Evolutionary conservation across 306 rosid species (phyloP), one percentile per base, ranked within the genome.

Genomic region (Parietaria judaica): DNA sequence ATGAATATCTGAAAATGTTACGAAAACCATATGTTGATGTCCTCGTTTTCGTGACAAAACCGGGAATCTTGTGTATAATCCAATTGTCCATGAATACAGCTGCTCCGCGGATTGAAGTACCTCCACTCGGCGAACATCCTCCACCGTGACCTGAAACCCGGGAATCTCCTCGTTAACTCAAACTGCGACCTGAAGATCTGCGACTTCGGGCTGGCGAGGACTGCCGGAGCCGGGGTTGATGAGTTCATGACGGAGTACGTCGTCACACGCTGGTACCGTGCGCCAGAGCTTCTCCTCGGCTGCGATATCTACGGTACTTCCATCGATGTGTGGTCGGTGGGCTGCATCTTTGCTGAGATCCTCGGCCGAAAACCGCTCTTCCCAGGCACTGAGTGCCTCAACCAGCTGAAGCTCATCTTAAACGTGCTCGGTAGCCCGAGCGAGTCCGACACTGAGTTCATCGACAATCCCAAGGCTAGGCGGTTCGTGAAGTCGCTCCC

Each of bases 251-350:
- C 95, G 17, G 96, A 87, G 74, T 87, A 90, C 73, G 96, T 90
- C 55, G 96, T 87, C 68, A 83, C 97, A 34, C 91, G 96, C 31
- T 87, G 96, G 96, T 85, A 91, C 53, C 95, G 97, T 6, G 96
- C 97, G 7, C 97, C 96, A 0, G 97, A 91, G 81, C 86, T 91
- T 54, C 84, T 91, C 8, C 60, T 91, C 48, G 61, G 86, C 64
- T 85, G 91, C 66, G 87, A 85, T 77, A 83, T 76, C 73, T 91
- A 91, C 31, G 97, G 97, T 68, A 78, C 91, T 49, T 87, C 95
- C 51, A 87, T 91, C 13, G 96, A 87, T n/a, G 79, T 87, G 10
- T 91, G 97, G 97, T 87, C 95, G 23, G 92, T 85, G 8, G 96
- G 97, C 69, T 91, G 97, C 72, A 85, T 91, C 71, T 91, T 91